Percentiles rank a stretch among this genome's conserved stretches.
Evolutionary conservation across 2,329 filamentous ascomycete genomes (phyloP).

Genomic region (Basipetospora chlamydospora): DNA sequence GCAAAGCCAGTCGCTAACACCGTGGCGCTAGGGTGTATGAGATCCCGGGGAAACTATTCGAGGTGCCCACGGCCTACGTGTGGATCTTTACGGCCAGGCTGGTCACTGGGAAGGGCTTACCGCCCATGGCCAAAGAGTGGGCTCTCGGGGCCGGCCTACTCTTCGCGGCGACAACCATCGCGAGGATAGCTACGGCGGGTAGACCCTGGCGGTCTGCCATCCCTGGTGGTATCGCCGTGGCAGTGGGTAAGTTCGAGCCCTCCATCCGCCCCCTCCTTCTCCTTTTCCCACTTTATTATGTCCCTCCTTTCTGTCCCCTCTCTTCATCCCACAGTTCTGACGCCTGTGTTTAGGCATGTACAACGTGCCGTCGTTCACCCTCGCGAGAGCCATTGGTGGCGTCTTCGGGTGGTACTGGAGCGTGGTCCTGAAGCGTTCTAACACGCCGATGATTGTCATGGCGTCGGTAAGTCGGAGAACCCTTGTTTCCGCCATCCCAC

Average conservation of each 20-base stretch:
- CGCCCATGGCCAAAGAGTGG: slow-evolving; percentile 69
- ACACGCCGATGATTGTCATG: slow-evolving; percentile 75
- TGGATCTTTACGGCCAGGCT: slow-evolving; percentile 95
- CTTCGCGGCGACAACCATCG: slow-evolving; percentile 56
- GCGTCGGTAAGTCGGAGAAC: slow-evolving; percentile 42
- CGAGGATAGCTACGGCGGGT: slow-evolving; percentile 45
- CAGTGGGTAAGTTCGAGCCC: slow-evolving; percentile 47
- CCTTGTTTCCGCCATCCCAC: too few species aligned
- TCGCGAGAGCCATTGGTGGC: slow-evolving; percentile 75
- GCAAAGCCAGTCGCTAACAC: background rate
- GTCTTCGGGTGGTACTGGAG: slow-evolving; percentile 64
- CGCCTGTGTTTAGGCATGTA: slow-evolving; percentile 58
- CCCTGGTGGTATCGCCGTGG: slow-evolving; percentile 89
- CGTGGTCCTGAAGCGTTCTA: slow-evolving; percentile 32
- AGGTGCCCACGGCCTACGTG: slow-evolving; percentile 87
- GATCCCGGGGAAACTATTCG: slow-evolving; percentile 78
- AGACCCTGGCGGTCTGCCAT: slow-evolving; percentile 59
- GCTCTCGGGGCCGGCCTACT: slow-evolving; percentile 59
- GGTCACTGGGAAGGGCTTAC: slow-evolving; percentile 80
- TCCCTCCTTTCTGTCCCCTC: background rate
- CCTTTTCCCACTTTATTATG: too few species aligned
- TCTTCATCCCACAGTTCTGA: too few species aligned
- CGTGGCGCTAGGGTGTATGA: slow-evolving; percentile 53
- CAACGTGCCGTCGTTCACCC: slow-evolving; percentile 89
- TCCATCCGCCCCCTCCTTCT: background rate